phyloP scores from a whole-genome alignment of 192 early-diverging fungal species.

The Mortierella antarctica region DNA sequence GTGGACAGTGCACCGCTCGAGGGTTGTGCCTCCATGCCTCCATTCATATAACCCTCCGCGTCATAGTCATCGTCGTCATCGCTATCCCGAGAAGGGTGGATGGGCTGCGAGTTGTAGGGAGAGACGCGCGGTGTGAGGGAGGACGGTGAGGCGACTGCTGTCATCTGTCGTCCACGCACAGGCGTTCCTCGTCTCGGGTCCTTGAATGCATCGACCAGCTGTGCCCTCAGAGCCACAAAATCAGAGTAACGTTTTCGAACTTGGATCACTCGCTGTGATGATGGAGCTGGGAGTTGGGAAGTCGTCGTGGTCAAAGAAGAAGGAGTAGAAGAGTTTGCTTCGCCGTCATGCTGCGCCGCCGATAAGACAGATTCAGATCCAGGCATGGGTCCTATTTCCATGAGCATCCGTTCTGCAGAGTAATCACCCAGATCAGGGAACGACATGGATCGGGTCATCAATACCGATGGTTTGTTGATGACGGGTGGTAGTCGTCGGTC shows the following conservation, averaged over 20 bases:
- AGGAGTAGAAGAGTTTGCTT: neutral
- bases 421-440: conserved; percentile 8
- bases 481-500: too few relatives aligned
- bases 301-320: neutral
- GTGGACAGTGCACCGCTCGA: conserved; percentile 1
- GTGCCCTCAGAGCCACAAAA: conserved; percentile 57
- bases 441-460: conserved; percentile 40
- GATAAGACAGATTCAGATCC: neutral
- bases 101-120: neutral
- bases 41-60: neutral
- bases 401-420: conserved; percentile 27
- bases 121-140: neutral
- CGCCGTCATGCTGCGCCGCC: neutral
- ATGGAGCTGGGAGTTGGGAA: neutral
- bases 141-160: neutral
- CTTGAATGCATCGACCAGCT: conserved; percentile 36
- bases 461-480: conserved; percentile 12
- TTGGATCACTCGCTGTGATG: conserved; percentile 28
- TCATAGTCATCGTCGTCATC: conserved; percentile 24
- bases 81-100: neutral
- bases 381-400: conserved; percentile 7
- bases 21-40: neutral
- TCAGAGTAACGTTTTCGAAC: conserved; percentile 62
- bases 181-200: neutral
- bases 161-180: neutral